Conservation (phyloP, 331 rosid genomes). For the Malus hybrid region DNA sequence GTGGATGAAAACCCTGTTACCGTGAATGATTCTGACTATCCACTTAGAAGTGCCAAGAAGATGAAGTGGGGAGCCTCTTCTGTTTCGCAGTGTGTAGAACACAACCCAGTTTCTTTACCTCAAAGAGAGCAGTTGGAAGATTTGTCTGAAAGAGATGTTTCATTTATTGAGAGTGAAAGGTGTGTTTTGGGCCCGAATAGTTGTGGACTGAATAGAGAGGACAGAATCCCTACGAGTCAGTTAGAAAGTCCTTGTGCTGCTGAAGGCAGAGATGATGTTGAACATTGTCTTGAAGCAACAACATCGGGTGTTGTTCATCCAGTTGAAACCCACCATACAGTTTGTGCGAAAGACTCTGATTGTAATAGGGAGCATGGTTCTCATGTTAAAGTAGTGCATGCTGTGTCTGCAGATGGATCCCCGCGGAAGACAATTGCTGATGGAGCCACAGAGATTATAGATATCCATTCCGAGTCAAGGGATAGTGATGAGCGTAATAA, state of each 20-base stretch:
- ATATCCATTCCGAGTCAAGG: slow-evolving; percentile 19
- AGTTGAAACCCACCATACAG: neutral
- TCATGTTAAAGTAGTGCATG: slow-evolving; percentile 21
- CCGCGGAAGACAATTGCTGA: slow-evolving; percentile 20
- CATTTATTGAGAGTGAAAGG: slow-evolving; percentile 12
- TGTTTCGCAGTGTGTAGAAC: slow-evolving; percentile 15
- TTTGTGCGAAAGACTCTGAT: slow-evolving; percentile 9
- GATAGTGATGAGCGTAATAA: slow-evolving; percentile 26
- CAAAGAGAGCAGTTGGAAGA: slow-evolving; percentile 20
- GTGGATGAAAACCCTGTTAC: slow-evolving; percentile 8
- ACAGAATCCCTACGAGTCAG: slow-evolving; percentile 13
- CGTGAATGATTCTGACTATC: slow-evolving; percentile 19
- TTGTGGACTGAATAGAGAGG: slow-evolving; percentile 7
- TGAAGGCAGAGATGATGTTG: slow-evolving; percentile 15
- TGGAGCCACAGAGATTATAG: slow-evolving; percentile 23
- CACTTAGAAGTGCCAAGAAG: slow-evolving; percentile 28
- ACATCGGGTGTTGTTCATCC: slow-evolving; percentile 18
- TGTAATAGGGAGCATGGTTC: slow-evolving; percentile 18
- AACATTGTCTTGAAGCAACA: slow-evolving; percentile 1
- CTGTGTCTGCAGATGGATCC: slow-evolving; percentile 13
- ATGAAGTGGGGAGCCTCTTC: slow-evolving; percentile 21
- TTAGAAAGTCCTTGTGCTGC: slow-evolving; percentile 14
- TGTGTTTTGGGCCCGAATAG: neutral
- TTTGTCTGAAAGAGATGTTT: slow-evolving; percentile 14
- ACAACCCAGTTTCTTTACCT: slow-evolving; percentile 18